Base-by-base conservation (phyloP, 1,139 yeast species). In the Kodamaea suecica region DNA sequence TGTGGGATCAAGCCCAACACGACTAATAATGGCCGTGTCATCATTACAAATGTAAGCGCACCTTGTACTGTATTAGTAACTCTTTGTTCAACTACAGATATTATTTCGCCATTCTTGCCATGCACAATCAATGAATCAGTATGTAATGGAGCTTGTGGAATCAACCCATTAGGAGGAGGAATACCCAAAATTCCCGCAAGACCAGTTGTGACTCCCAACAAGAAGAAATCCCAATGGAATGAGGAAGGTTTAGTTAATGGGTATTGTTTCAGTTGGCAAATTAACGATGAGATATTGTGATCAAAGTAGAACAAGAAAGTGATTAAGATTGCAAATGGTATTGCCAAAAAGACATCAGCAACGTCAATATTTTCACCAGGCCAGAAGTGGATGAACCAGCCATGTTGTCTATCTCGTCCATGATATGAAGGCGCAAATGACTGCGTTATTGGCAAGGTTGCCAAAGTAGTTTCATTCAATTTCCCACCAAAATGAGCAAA, bases 101-200 rank as follows among this genome's bases (percentile, higher is more conserved):
- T 52, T 2, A 78, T 67, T 34, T 53, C 51, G 8, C 76, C 73
- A 4, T 58, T 47, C 7, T 70, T 63, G 58, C 76, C 76, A 42
- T 71, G 73, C 3, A 86, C 80, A 29, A 87, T 77, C 24, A 92
- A 61, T 0, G 95, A 79, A 36, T 73, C 76, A 0, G 97, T 88
- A 51, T 92, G 98, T 29, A 92, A 58, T 0, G 97, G 98, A 0
- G 97, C 97, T 57, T 92, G 98, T 0, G 98, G 98, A 28, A 92
- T 90, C 25, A 92, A 66, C 0, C 98, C 98, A 59, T 92, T 92
- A 0, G 97, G 97, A 2, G 97, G 88, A 0, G 97, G 98, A 2
- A 92, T 70, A 0, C 98, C 98, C 9, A 92, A 53, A 1, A 90
- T 59, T 0, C 97, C 97, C 3, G 95, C 71, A 2, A 90, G 55